Base-by-base conservation (phyloP, 371 early-diverging fungal genomes). In the Apophysomyces trapeziformis region DNA sequence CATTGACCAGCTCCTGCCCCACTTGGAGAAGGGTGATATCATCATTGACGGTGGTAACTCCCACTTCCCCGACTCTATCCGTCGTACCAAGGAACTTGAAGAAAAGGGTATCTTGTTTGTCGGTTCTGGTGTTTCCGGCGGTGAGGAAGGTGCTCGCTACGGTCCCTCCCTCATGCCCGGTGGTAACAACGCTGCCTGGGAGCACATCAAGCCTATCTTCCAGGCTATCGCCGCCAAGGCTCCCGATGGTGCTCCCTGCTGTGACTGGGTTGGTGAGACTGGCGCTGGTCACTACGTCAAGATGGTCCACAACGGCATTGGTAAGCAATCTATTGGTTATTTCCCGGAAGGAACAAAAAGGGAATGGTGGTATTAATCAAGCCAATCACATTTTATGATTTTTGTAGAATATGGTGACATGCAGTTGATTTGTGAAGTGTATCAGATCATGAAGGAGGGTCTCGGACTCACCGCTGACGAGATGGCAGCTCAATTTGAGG, bases 251-350 rank as follows among this genome's bases (percentile, higher is more conserved):
- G 90, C 92, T 70, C 93, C 98, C 54, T 99, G 99, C 91, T 99
- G 99, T 80, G 97, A 97, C 83, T 98, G 99, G 97, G 96, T 99
- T 65, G 99, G 99, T 67, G 93, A 94, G 69, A 91, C 93, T 56
- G 99, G 99, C 50, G 93, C 99, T 39, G 99, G 99, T 38, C 99
- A 99, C 88, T 99, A 97, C 81, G 99, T 99, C 76, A 99, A 99
- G 90, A 99, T 99, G 97, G 99, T 99, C 56, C 99, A 99, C 91
- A 99, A 99, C 85, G 99, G 99, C 76, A 99, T 99, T 73, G 81
- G 75, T 75, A 77, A 66, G 76, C 32, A 26, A 26, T 26, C 3
- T 1, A 26, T 3, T 26, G 1, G 2, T 2, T 26, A 3, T 26
- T 26, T 26, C 32, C 32, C 32, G 32, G 32, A 26, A 26, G 32